Conservation (phyloP, 179 eudicot species). For the Beta corolliflora region DNA sequence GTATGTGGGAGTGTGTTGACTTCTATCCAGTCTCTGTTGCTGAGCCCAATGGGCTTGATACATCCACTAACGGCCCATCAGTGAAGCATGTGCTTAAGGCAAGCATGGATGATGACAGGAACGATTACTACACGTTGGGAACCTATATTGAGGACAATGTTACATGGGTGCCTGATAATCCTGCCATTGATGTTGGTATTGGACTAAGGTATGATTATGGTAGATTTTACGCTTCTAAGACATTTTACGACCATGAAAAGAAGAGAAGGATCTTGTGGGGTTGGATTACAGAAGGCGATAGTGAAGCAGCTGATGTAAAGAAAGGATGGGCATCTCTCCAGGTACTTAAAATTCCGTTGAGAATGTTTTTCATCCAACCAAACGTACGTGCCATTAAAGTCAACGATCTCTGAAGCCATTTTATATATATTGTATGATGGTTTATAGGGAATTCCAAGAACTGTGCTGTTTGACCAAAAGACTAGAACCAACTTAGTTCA, state of each 20-base stretch:
- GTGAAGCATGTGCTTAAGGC: constrained; percentile 65
- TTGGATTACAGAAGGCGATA: constrained; percentile 56
- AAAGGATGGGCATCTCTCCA: constrained; percentile 72
- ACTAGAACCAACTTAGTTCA: constrained; percentile 60
- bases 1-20: constrained; percentile 83
- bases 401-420: background rate
- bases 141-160: constrained; percentile 39
- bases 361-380: no score
- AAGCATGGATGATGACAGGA: constrained; percentile 56
- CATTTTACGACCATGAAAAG: constrained; percentile 56
- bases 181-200: constrained; percentile 51
- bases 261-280: constrained; percentile 66
- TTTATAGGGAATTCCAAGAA: constrained; percentile 62
- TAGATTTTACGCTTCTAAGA: constrained; percentile 60
- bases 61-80: constrained; percentile 42
- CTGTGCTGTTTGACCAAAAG: constrained; percentile 54
- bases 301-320: constrained; percentile 48
- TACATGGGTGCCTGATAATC: constrained; percentile 58
- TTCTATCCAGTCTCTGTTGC: constrained; percentile 51
- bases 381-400: background rate
- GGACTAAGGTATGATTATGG: constrained; percentile 71
- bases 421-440: background rate
- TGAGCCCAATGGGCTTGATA: constrained; percentile 49
- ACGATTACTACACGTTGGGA: constrained; percentile 63
- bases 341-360: constrained; percentile 24